These are phyloP conservation scores for Chenopodium formosanum DNA, from an alignment of 148 eudicot species.

Conservation along the genomic window DNA sequence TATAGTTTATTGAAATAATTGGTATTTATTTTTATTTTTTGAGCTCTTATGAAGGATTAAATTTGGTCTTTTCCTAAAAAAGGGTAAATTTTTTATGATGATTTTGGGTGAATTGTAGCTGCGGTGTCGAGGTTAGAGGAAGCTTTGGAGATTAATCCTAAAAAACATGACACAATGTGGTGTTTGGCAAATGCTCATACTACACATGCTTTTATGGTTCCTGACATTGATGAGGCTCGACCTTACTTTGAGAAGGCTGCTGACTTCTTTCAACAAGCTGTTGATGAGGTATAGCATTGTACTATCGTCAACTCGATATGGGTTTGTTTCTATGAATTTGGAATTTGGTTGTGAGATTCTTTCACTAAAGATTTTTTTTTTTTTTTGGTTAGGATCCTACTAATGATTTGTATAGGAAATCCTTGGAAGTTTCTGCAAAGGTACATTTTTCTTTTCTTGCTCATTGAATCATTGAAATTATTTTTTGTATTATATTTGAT, in stretches of 20 bases:
- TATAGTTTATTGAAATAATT: too few species aligned
- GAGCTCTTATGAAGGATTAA: too few species aligned
- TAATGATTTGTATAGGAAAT: constrained; percentile 42
- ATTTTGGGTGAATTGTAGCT: constrained; percentile 25
- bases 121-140: constrained; percentile 47
- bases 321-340: neutral
- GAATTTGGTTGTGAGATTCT: neutral
- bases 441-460: constrained; percentile 22
- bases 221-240: constrained; percentile 38
- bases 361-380: neutral
- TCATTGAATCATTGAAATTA: neutral
- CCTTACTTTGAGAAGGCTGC: constrained; percentile 36
- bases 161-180: constrained; percentile 46
- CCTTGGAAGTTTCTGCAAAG: constrained; percentile 42
- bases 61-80: neutral
- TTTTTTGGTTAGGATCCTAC: constrained; percentile 40
- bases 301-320: neutral
- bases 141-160: constrained; percentile 40
- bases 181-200: constrained; percentile 46
- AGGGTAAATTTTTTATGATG: neutral
- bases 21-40: too few species aligned
- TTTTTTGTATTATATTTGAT: neutral
- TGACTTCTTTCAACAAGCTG: constrained; percentile 36
- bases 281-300: constrained; percentile 27
- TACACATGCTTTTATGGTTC: constrained; percentile 36